Percentiles rank a stretch among this genome's conserved stretches.
phyloP scores from a whole-genome alignment of 495 filamentous ascomycete species.

The Hyphodiscus hymeniophilus region DNA sequence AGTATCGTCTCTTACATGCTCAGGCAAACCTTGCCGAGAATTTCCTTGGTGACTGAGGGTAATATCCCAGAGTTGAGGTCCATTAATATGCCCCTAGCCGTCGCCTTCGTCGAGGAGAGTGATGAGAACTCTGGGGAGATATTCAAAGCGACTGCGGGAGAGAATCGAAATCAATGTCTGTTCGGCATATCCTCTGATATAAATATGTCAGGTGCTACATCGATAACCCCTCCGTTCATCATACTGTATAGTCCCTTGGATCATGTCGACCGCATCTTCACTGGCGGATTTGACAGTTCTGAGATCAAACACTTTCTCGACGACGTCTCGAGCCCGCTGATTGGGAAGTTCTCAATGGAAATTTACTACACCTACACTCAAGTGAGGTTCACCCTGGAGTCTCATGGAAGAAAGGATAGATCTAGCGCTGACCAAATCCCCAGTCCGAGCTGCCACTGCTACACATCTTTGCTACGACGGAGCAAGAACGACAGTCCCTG shows the following conservation, averaged over 20 bases:
- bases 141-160: constrained; percentile 1
- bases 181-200: constrained; percentile 3
- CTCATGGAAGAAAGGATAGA: background rate
- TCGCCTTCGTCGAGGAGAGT: constrained; percentile 1
- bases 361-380: background rate
- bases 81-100: background rate
- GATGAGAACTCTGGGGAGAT: background rate
- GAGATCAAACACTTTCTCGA: background rate
- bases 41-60: background rate
- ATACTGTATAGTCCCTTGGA: constrained; percentile 1
- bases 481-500: background rate
- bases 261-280: background rate
- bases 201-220: background rate
- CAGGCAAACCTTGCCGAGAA: background rate
- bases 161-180: background rate
- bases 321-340: constrained; percentile 4
- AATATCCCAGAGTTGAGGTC: background rate
- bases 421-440: background rate
- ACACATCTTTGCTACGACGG: constrained; percentile 4
- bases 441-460: constrained; percentile 1
- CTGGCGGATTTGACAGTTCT: background rate
- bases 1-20: constrained; percentile 4
- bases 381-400: background rate
- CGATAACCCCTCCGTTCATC: background rate
- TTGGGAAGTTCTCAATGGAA: constrained; percentile 1